Evolutionary conservation across 495 filamentous ascomycete species (phyloP), one percentile per base, ranked within the genome.

Genomic region (Podospora conica): DNA sequence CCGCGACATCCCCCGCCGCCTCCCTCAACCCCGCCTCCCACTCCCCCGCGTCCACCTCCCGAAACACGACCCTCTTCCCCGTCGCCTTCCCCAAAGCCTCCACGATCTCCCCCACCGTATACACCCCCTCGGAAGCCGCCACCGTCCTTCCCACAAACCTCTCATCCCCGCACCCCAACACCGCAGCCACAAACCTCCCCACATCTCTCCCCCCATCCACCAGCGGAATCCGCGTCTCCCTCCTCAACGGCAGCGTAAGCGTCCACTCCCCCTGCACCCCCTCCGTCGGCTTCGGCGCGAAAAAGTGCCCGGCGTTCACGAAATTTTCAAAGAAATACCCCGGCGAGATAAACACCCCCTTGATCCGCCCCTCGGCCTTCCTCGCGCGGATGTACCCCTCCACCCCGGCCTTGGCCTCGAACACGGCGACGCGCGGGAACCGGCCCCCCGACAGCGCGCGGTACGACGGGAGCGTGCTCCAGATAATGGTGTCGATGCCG

Each of bases 321-420:
- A 79, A 80, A 61, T 84, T 85, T 66, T 82, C 69, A 82, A 87
- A 86, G 72, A 81, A 87, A 4, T 59, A 76, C 0, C 79, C 83
- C 0, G 71, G 71, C 0, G 69, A 66, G 65, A 77, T 66, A 61
- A 86, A 87, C 0, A 80, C 81, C 53, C 77, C 80, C 60, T 74
- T 72, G 40, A 85, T 72, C 1, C 78, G 80, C 53, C 77, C 80
- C 59, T 74, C 70, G 55, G 84, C 70, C 23, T 75, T 73, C 1
- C 79, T 71, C 0, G 65, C 61, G 7, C 81, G 78, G 60, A 86
- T 83, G 66, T 86, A 84, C 9, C 64, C 28, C 68, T 83, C 81
- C n/a, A 75, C 77, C 54, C 78, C 74, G 5, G 75, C 75, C 58
- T 74, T 74, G 61, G 57, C 61, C 61, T 86, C 83, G 58, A 85